Percentiles rank a stretch among this genome's conserved stretches.
Evolutionary conservation across 2,329 filamentous ascomycete species (phyloP).

Genomic region (Xylariales sp.): DNA sequence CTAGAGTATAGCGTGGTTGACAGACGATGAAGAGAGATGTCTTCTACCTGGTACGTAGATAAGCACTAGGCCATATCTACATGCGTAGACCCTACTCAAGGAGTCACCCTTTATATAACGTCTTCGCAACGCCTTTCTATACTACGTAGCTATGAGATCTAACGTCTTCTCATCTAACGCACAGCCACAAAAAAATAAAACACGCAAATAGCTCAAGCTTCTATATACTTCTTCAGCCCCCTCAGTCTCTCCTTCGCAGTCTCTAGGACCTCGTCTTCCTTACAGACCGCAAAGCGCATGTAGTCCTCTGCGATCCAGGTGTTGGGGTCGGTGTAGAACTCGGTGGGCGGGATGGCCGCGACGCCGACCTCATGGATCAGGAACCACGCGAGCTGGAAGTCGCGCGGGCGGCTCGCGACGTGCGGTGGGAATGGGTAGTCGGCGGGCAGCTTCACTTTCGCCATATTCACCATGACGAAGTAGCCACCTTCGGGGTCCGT

Average conservation of each 20-base stretch:
- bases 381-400: conserved; percentile 97
- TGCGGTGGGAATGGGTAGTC: conserved; percentile 91
- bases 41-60: neutral
- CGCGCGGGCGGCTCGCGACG: conserved; percentile 84
- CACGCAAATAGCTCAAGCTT: conserved; percentile 44
- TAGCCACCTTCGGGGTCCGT: conserved; percentile 96
- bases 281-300: conserved; percentile 95
- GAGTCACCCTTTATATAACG: neutral
- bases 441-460: conserved; percentile 83
- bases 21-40: neutral
- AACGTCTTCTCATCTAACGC: neutral
- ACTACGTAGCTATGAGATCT: conserved; percentile 4
- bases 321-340: conserved; percentile 92
- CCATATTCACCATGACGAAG: conserved; percentile 95
- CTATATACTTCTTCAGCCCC: conserved; percentile 78
- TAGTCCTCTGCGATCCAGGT: conserved; percentile 91
- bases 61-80: neutral
- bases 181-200: neutral
- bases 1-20: neutral
- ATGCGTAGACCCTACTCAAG: neutral
- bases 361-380: conserved; percentile 96
- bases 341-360: conserved; percentile 93
- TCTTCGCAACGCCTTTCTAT: conserved; percentile 24
- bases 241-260: conserved; percentile 80
- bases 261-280: conserved; percentile 87